These are phyloP conservation scores for Avena eriantha DNA, from an alignment of 176 grass and related monocot species.

Conservation along the genomic window DNA sequence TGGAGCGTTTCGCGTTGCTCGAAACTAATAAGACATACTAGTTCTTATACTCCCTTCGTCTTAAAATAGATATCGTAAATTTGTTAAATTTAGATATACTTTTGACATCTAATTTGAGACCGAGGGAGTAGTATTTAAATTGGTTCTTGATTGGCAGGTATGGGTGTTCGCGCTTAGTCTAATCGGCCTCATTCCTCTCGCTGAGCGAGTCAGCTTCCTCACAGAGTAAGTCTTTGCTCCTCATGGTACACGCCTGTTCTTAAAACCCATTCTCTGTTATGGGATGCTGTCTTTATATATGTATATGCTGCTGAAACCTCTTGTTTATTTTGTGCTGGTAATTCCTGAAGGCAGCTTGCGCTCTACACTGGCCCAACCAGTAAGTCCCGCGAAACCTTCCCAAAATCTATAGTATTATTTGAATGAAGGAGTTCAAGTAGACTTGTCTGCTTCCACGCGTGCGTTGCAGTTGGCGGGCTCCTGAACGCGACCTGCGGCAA, in stretches of 20 bases:
- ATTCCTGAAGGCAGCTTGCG: slow-evolving; percentile 69
- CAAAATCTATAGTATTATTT: background rate
- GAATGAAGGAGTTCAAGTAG: too few relatives aligned
- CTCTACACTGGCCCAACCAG: slow-evolving; percentile 82
- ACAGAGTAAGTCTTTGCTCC: slow-evolving; percentile 68
- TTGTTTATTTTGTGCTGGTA: background rate
- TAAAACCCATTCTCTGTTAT: background rate
- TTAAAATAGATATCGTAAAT: too few relatives aligned
- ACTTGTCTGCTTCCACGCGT: background rate
- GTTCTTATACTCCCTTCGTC: too few relatives aligned
- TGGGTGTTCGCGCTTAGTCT: slow-evolving; percentile 85
- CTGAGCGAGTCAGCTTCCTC: slow-evolving; percentile 96
- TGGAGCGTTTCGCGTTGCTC: too few relatives aligned
- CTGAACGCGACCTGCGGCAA: slow-evolving; percentile 99
- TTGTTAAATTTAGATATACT: too few relatives aligned
- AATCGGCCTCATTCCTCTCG: slow-evolving; percentile 80
- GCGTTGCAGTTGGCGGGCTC: slow-evolving; percentile 74
- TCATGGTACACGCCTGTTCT: background rate
- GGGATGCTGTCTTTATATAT: background rate
- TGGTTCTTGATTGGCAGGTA: slow-evolving; percentile 51
- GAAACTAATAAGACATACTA: too few relatives aligned
- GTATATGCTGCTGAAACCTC: background rate
- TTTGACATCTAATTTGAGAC: too few relatives aligned
- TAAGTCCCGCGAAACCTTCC: slow-evolving; percentile 40
- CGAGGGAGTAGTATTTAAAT: background rate